Evolutionary conservation across 495 filamentous ascomycete genomes (phyloP), one percentile per base, ranked within the genome.

Genomic region (Bathelium albidoporum): DNA sequence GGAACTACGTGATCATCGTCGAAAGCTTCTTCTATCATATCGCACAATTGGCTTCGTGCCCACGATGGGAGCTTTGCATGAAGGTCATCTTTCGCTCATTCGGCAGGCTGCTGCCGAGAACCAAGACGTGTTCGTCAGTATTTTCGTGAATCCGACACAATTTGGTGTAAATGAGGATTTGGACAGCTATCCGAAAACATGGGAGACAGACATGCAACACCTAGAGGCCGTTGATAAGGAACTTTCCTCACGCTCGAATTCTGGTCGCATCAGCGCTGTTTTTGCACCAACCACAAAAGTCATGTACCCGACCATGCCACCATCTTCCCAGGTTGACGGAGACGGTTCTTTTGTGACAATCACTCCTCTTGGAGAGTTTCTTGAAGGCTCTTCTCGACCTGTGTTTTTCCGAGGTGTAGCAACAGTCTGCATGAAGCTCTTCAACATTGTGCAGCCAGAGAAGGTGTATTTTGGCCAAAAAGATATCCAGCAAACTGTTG

Each of bases 381-480:
- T 97, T 2, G 94, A 98, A 75, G 94, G 94, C 16, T 81, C 81
- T 7, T 88, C 85, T 9, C 78, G 94, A n/a, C 94, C 94, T 2
- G 92, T 95, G 16, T 98, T 98, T 75, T 97, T 98, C 73, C 79
- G 95, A 26, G 94, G 94, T 4, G 94, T 98, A 28, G 93, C 94
- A 29, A 97, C 95, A 12, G 88, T 98, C 12, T 96, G 91, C 76
- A 93, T 91, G 87, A 98, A 98, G 80, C 77, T 98, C 26, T 94
- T 98, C 76, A 97, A 97, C 71, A 89, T 93, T 58, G 87, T 91
- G 43, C 81, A 85, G 67, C 90, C 94, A 1, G 89, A 95, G 45
- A 83, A 83, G 49, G 95, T 91, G 1, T 99, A 96, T 72, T 97
- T 99, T 74, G 94, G 94, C 1, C 95, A 97, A 76, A 97, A 99